Evolutionary conservation across 257 asterid genomes (phyloP), one percentile per base, ranked within the genome.

Genomic region (Solanum etuberosum): DNA sequence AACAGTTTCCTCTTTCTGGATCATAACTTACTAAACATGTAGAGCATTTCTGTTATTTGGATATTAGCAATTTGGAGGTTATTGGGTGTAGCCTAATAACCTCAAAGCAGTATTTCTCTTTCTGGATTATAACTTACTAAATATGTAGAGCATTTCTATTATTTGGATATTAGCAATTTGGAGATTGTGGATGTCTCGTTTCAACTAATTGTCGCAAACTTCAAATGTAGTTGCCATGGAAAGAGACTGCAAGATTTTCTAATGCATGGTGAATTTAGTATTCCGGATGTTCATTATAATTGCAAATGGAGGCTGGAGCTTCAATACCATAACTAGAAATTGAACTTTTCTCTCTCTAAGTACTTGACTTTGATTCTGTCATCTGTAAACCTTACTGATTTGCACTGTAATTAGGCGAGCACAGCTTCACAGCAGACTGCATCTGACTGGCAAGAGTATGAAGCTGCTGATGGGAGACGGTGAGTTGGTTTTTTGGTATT

Each of bases 401-500:
- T 74, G 74, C 85, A 61, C 40, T 68, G 59, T 43, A 21, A 68
- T 76, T 89, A 91, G 93, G 94, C 88, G 89, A 92, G 86, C 83
- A 92, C 90, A 83, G 92, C 87, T 86, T 88, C 93, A 89, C 93
- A 89, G 80, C 98, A 91, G 87, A 88, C 90, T 90, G 92, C 93
- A 74, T 94, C 96, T 72, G 98, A 95, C 90, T 97, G 99, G 99
- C 99, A 94, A 92, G 99, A 97, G 89, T 93, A 90, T 89, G 96
- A 94, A 85, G 95, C 96, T 90, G 92, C 96, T 87, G 98, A 95
- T 89, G 99, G 99, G 82, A 93, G 98, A 90, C 96, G 98, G 99
- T 95, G 85, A 86, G 89, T 59, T 83, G 34, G 27, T 51, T 76
- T 84, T 78, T 42, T 83, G 68, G 51, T 29, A 82, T 15, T 90